These are phyloP conservation scores for Lichtheimia hyalospora DNA, from an alignment of 371 early-diverging fungal species.

Conservation along the genomic window DNA sequence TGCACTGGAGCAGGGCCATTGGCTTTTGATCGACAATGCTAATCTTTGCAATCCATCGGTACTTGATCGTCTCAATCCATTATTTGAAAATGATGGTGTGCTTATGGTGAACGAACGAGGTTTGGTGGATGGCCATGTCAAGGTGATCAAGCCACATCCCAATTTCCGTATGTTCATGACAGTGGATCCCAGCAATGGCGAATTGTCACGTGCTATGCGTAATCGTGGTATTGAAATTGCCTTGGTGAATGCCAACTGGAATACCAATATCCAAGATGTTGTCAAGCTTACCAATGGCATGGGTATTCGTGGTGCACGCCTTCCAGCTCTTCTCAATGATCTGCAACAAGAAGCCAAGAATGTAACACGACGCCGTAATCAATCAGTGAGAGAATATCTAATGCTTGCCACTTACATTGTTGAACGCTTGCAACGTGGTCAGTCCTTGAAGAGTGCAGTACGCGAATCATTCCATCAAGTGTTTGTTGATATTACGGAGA, in stretches of 20 bases:
- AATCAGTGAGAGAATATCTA: conserved; percentile 57
- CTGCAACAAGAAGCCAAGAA: conserved; percentile 37
- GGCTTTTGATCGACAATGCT: conserved; percentile 99
- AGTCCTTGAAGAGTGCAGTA: conserved; percentile 49
- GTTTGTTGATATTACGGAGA: conserved; percentile 39
- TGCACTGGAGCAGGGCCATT: conserved; percentile 94
- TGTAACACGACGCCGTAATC: conserved; percentile 33
- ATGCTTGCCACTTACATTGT: conserved; percentile 57
- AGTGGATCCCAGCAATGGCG: conserved; percentile 93
- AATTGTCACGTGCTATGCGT: conserved; percentile 96
- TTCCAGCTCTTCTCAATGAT: conserved; percentile 31
- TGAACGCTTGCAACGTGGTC: conserved; percentile 73
- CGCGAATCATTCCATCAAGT: conserved; percentile 58
- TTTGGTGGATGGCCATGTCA: conserved; percentile 77
- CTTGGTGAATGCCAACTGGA: conserved; percentile 58
- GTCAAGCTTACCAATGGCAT: conserved; percentile 53
- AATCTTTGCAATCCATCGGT: conserved; percentile 97
- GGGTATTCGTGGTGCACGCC: conserved; percentile 52
- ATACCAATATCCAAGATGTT: conserved; percentile 34
- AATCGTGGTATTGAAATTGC: conserved; percentile 93
- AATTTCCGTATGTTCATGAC: conserved; percentile 99
- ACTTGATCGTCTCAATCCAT: conserved; percentile 91
- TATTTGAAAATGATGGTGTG: conserved; percentile 90
- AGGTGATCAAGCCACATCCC: conserved; percentile 86
- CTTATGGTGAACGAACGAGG: conserved; percentile 93